Conservation (phyloP, 1,139 yeast genomes). For the Candida tropicalis region DNA sequence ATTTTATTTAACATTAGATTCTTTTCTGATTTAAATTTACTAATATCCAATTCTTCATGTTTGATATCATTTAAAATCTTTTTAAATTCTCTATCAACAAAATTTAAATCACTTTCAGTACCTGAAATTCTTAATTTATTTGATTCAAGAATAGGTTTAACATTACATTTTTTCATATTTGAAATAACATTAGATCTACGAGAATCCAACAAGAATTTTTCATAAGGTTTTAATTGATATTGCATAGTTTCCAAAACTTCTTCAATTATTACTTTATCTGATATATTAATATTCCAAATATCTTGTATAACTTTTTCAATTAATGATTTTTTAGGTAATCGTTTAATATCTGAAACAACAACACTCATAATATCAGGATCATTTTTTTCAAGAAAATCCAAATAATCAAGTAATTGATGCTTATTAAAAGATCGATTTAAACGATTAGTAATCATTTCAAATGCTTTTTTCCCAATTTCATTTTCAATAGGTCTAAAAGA, state of each 20-base stretch:
- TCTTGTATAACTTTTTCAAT: constrained; percentile 30
- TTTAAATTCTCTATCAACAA: constrained; percentile 7
- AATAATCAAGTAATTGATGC: constrained; percentile 25
- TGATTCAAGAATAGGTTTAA: constrained; percentile 1
- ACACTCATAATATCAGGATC: not conserved
- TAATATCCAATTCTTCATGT: constrained; percentile 35
- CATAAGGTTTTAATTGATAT: constrained; percentile 24
- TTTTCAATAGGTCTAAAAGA: constrained; percentile 16
- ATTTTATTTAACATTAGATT: constrained; percentile 29
- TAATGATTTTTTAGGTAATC: constrained; percentile 17
- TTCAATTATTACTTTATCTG: constrained; percentile 32
- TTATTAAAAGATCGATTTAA: constrained; percentile 23
- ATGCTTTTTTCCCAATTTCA: constrained; percentile 16
- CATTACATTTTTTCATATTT: constrained; percentile 6
- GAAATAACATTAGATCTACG: constrained; percentile 6
- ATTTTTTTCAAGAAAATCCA: constrained; percentile 11
- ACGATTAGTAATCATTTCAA: constrained; percentile 12
- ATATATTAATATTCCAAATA: constrained; percentile 41
- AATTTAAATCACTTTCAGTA: constrained; percentile 4
- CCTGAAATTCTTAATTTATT: constrained; percentile 10
- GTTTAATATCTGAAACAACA: constrained; percentile 8
- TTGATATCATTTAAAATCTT: constrained; percentile 13
- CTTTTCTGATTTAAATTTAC: constrained; percentile 26
- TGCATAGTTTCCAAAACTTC: constrained; percentile 36
- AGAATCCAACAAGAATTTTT: constrained; percentile 43